phyloP scores from a whole-genome alignment of 768 basidiomycete species.

The Suillus lakei region DNA sequence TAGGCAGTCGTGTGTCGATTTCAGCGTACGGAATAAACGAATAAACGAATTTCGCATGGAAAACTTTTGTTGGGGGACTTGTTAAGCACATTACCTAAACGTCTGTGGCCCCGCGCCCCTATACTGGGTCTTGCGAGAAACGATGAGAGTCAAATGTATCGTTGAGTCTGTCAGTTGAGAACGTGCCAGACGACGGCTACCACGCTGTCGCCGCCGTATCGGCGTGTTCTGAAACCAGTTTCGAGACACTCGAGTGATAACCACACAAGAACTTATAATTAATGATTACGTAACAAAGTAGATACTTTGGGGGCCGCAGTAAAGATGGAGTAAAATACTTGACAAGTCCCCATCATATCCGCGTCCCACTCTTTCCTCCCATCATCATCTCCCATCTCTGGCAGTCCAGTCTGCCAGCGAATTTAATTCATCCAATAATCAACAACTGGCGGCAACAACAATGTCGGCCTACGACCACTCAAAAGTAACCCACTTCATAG shows the following conservation, averaged over 20 bases:
- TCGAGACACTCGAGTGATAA: neutral
- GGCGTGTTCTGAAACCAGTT: neutral
- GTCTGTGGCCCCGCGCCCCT: neutral
- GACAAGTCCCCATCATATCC: constrained; percentile 17
- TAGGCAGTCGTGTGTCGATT: neutral
- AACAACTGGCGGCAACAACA: constrained; percentile 16
- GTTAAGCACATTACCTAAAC: constrained; percentile 18
- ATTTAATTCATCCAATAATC: constrained; percentile 7
- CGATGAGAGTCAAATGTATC: neutral
- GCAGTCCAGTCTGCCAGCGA: constrained; percentile 12
- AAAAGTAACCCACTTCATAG: constrained; percentile 68
- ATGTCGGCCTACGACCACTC: constrained; percentile 55
- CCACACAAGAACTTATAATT: neutral
- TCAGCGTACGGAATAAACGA: neutral
- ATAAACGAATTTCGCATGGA: neutral
- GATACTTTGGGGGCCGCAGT: constrained; percentile 35
- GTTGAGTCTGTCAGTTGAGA: neutral
- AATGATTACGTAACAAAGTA: constrained; percentile 35
- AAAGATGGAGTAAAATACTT: constrained; percentile 23
- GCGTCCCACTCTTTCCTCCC: constrained; percentile 19
- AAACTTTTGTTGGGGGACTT: constrained; percentile 9
- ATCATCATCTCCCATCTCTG: constrained; percentile 20
- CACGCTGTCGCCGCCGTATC: neutral
- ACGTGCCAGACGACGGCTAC: neutral
- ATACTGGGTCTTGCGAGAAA: neutral